Conservation (phyloP, 2,329 filamentous ascomycete species). For the Claviceps citrina region DNA sequence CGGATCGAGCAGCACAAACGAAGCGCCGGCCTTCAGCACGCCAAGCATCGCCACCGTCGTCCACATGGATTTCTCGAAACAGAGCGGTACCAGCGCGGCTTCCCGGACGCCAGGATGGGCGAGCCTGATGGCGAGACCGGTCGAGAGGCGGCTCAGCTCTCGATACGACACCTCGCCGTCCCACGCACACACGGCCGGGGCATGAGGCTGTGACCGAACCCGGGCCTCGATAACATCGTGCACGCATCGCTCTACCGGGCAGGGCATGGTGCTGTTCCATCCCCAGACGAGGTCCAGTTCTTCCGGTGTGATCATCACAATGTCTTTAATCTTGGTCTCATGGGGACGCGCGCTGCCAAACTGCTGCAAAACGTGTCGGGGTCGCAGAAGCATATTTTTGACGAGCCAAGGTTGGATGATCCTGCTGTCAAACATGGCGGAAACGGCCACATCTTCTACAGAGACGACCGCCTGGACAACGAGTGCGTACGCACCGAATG, state of each 20-base stretch:
- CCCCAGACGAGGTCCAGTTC: constrained; percentile 30
- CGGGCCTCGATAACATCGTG: constrained; percentile 30
- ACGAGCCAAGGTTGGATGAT: not conserved
- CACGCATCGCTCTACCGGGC: constrained; percentile 26
- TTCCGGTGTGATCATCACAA: not conserved
- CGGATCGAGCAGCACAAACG: constrained; percentile 32
- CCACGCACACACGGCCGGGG: constrained; percentile 32
- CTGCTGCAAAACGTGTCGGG: constrained; percentile 1
- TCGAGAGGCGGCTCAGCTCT: constrained; percentile 28
- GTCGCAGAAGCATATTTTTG: not conserved
- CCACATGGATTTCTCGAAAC: constrained; percentile 35
- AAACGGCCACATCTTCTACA: not conserved
- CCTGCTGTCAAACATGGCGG: not conserved
- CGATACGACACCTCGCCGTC: constrained; percentile 32
- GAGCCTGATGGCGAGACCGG: constrained; percentile 25
- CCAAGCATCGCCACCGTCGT: constrained; percentile 29
- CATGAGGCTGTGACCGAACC: constrained; percentile 21
- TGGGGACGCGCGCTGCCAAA: not conserved
- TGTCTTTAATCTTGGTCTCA: not conserved
- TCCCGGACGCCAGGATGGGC: constrained; percentile 19
- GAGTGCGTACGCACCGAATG: not conserved
- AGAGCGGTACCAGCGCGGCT: constrained; percentile 32
- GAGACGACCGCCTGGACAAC: not conserved
- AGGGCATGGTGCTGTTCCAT: constrained; percentile 29
- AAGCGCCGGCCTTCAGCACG: constrained; percentile 33